Conservation (phyloP, 2,329 filamentous ascomycete species). For the Capronia epimyces region DNA sequence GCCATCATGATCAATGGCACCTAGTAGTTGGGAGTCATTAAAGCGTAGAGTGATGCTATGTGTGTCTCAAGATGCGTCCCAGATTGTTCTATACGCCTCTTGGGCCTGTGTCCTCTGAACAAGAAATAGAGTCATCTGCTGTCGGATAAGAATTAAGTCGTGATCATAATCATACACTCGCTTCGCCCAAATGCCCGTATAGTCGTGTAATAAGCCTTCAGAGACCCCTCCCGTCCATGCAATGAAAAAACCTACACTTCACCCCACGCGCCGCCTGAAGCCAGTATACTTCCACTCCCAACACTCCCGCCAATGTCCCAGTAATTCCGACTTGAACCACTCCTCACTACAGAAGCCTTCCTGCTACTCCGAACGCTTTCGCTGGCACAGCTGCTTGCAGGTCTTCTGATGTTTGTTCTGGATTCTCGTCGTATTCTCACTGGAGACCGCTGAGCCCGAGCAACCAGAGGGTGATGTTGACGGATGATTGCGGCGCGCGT, state of each 20-base stretch:
- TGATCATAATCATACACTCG: constrained; percentile 19
- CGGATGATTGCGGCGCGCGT: constrained; percentile 78
- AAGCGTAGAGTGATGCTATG: too few species aligned
- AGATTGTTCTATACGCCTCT: background rate
- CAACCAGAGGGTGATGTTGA: constrained; percentile 79
- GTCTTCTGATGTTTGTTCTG: constrained; percentile 45
- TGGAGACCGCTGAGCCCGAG: constrained; percentile 54
- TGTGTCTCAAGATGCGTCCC: constrained; percentile 1
- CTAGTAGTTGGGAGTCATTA: too few species aligned
- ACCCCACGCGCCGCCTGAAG: constrained; percentile 69
- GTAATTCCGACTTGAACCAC: constrained; percentile 73
- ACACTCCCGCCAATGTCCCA: constrained; percentile 85
- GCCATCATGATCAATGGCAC: too few species aligned
- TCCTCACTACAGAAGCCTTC: constrained; percentile 48
- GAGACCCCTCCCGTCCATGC: background rate
- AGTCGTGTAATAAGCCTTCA: background rate
- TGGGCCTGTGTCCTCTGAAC: background rate
- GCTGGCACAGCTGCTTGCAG: constrained; percentile 70
- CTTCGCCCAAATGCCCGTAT: constrained; percentile 1
- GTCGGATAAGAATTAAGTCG: constrained; percentile 10
- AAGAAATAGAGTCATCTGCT: background rate
- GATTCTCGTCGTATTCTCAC: constrained; percentile 29
- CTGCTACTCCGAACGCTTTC: constrained; percentile 75
- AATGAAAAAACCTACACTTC: constrained; percentile 51
- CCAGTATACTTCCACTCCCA: constrained; percentile 65